These are phyloP conservation scores for Phylloporus sp. DNA, from an alignment of 768 basidiomycete species.

Conservation along the genomic window DNA sequence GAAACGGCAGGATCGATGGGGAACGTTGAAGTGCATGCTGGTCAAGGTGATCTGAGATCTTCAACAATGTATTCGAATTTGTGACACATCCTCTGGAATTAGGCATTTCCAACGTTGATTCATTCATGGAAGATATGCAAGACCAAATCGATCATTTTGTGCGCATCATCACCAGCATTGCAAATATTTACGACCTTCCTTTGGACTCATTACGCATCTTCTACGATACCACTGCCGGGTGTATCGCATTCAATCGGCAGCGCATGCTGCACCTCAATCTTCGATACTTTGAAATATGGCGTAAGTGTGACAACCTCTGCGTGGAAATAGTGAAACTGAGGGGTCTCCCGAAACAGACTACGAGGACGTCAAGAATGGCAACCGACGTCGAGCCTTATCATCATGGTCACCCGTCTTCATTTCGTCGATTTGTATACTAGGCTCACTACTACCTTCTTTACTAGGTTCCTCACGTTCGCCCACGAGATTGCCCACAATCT, in stretches of 20 bases:
- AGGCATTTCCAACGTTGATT: neutral
- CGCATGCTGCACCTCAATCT: slow-evolving; percentile 84
- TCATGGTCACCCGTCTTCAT: neutral
- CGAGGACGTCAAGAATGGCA: neutral
- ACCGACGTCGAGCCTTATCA: neutral
- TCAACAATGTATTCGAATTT: neutral
- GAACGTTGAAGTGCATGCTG: neutral
- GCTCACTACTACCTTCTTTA: neutral
- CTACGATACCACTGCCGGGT: slow-evolving; percentile 66
- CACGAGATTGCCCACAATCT: slow-evolving; percentile 91
- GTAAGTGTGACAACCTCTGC: slow-evolving; percentile 47
- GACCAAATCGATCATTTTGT: slow-evolving; percentile 64
- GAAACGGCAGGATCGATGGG: neutral
- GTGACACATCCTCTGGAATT: neutral
- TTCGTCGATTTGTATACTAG: neutral
- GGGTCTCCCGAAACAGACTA: neutral
- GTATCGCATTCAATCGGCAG: slow-evolving; percentile 89
- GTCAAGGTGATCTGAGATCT: neutral
- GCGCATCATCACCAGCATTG: slow-evolving; percentile 57
- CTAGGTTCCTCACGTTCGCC: slow-evolving; percentile 81
- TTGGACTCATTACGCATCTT: slow-evolving; percentile 74
- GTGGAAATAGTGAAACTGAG: neutral
- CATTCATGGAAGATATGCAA: slow-evolving; percentile 46
- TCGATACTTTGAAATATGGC: slow-evolving; percentile 79
- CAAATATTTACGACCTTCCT: slow-evolving; percentile 68